Conservation (phyloP, 495 filamentous ascomycete genomes). For the Aspergillus steynii region DNA sequence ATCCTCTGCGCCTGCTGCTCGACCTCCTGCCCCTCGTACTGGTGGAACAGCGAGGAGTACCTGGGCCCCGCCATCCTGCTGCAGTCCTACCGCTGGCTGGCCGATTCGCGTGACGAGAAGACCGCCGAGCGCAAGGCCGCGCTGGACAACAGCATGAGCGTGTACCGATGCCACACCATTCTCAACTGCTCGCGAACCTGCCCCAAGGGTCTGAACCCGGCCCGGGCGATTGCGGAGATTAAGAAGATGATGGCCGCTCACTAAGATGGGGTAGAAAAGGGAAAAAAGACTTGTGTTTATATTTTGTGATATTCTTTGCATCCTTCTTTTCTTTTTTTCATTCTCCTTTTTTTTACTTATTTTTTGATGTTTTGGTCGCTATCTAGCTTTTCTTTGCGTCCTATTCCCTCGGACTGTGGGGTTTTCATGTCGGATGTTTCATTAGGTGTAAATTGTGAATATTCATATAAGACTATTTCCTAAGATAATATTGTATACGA, state of each 20-base stretch:
- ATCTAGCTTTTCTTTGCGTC: conserved; percentile 17
- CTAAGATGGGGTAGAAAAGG: conserved; percentile 26
- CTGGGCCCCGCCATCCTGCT: conserved; percentile 94
- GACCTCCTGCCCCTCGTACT: conserved; percentile 97
- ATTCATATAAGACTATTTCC: conserved; percentile 27
- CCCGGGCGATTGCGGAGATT: conserved; percentile 90
- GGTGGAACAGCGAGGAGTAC: conserved; percentile 99
- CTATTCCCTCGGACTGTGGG: conserved; percentile 31
- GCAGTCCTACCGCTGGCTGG: conserved; percentile 95
- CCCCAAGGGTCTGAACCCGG: conserved; percentile 97
- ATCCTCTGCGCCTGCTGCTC: conserved; percentile 99
- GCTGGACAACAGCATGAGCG: conserved; percentile 96
- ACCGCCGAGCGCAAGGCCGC: conserved; percentile 82
- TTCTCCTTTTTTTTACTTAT: conserved; percentile 22
- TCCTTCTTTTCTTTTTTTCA: conserved; percentile 25
- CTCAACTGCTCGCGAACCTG: conserved; percentile 96
- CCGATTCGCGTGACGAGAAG: conserved; percentile 87
- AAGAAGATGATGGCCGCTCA: conserved; percentile 88
- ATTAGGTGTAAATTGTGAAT: conserved; percentile 52
- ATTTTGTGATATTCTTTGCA: conserved; percentile 28
- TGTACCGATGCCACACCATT: conserved; percentile 99
- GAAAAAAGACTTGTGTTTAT: conserved; percentile 37
- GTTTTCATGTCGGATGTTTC: conserved; percentile 43
- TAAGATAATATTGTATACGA: not conserved
- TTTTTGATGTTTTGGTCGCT: conserved; percentile 16